Base-by-base conservation (phyloP, 2,329 filamentous ascomycete species). In the Coniochaeta ligniaria region DNA sequence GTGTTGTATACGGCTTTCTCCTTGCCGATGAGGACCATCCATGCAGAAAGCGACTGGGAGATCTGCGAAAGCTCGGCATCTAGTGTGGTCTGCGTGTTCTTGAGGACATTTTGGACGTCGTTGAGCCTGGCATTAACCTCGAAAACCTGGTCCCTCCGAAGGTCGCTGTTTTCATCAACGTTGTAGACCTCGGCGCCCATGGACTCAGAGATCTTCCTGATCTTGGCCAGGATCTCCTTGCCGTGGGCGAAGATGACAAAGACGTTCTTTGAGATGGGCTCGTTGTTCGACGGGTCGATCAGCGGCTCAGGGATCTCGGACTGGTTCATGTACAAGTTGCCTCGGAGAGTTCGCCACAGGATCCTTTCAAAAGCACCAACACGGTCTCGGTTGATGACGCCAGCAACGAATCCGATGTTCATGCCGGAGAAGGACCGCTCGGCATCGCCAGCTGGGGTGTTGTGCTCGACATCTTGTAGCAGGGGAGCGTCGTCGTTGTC, bases 281-380 rank as follows among this genome's bases (percentile, higher is more conserved):
- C 94, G 73, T 98, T 97, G 78, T 86, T 96, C 72, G 89, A 84
- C 17, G 95, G 94, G 74, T 99, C 91, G 73, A 96, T 83, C 67
- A 99, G 89, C 41, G 91, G 87, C 74, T 99, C 94, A 8, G 92
- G 88, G 64, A 99, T 99, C 81, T 99, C 95, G 45, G 94, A 94
- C 80, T 99, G 96, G 78, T 99, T 99, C 95, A 99, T 99, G 83
- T 98, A 99, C 65, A 99, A 80, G 76, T 99, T 99, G 70, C 95
- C 95, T 74, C 95, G 92, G 47, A 99, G 85, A 0, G 96, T 97
- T 70, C 95, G 87, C 95, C 95, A 99, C 58, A 99, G 82, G 67
- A 99, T 99, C 62, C 95, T 89, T 79, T 99, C 96, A 72, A 99
- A 99, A 28, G 94, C 91, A 16, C 89, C 93, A 63, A 99, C 94